phyloP scores from a whole-genome alignment of 176 grass and related monocot genomes.

The Eragrostis nindensis region DNA sequence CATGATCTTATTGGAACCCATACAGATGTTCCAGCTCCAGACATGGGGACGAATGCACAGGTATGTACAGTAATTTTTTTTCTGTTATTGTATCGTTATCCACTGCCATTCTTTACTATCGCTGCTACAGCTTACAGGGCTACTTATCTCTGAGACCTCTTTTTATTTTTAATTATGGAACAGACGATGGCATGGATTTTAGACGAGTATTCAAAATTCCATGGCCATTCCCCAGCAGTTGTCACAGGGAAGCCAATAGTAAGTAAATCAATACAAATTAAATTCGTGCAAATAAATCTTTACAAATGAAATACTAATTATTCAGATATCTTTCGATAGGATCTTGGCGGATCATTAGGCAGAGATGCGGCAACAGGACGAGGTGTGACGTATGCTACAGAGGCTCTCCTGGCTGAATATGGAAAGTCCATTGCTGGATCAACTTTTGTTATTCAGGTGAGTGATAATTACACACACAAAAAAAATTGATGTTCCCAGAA shows the following conservation, averaged over 20 bases:
- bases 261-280: constrained; percentile 46
- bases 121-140: background rate
- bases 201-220: constrained; percentile 97
- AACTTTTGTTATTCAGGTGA: constrained; percentile 90
- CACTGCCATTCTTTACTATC: constrained; percentile 37
- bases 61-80: constrained; percentile 29
- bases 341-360: constrained; percentile 95
- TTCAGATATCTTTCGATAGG: constrained; percentile 47
- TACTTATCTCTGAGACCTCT: background rate
- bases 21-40: constrained; percentile 91
- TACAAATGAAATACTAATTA: background rate
- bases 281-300: constrained; percentile 31
- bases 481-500: no score
- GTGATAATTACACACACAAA: background rate
- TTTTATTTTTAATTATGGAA: constrained; percentile 25
- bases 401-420: constrained; percentile 82
- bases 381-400: constrained; percentile 81
- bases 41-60: constrained; percentile 97
- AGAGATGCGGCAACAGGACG: constrained; percentile 95
- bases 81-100: constrained; percentile 6
- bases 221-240: constrained; percentile 92
- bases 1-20: constrained; percentile 93
- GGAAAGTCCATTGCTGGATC: constrained; percentile 83
- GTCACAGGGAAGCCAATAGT: constrained; percentile 98
- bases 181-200: constrained; percentile 99